phyloP scores from a whole-genome alignment of 768 basidiomycete genomes.

The Lactarius sanguifluus region DNA sequence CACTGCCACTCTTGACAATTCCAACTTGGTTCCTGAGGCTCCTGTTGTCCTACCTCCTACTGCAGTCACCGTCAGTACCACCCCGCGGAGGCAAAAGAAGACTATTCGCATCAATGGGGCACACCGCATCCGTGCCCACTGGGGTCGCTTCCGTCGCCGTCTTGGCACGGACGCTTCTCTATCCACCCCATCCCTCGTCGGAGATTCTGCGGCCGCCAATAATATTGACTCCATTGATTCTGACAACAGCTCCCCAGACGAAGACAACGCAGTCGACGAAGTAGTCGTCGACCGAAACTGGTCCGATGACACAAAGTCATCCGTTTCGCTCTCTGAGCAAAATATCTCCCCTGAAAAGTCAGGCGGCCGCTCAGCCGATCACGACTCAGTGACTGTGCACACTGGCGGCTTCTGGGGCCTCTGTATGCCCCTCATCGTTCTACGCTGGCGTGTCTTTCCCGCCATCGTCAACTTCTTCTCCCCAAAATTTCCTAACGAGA shows the following conservation, averaged over 20 bases:
- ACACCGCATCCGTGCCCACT: conserved; percentile 42
- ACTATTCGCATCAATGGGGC: conserved; percentile 39
- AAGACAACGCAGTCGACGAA: conserved; percentile 56
- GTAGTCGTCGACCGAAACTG: conserved; percentile 74
- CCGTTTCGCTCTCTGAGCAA: conserved; percentile 52
- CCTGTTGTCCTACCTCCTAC: conserved; percentile 24
- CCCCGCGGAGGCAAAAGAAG: conserved; percentile 38
- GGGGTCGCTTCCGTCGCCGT: conserved; percentile 53
- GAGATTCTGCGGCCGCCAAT: conserved; percentile 34
- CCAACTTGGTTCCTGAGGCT: not conserved
- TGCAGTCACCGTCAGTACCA: conserved; percentile 26
- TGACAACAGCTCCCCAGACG: conserved; percentile 36
- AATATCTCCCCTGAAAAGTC: conserved; percentile 50
- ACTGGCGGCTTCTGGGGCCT: conserved; percentile 40
- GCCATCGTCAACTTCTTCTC: conserved; percentile 56
- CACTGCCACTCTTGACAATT: conserved; percentile 11
- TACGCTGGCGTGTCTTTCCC: conserved; percentile 63
- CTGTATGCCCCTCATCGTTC: conserved; percentile 40
- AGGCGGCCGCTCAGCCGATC: conserved; percentile 42
- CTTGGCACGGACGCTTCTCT: conserved; percentile 57
- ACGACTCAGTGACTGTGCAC: conserved; percentile 38
- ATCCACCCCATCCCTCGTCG: conserved; percentile 39
- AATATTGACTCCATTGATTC: conserved; percentile 34
- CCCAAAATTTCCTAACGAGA: conserved; percentile 58
- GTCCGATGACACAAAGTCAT: conserved; percentile 58